Evolutionary conservation across 768 basidiomycete genomes (phyloP).

Genomic region (Lactarius hatsudake): DNA sequence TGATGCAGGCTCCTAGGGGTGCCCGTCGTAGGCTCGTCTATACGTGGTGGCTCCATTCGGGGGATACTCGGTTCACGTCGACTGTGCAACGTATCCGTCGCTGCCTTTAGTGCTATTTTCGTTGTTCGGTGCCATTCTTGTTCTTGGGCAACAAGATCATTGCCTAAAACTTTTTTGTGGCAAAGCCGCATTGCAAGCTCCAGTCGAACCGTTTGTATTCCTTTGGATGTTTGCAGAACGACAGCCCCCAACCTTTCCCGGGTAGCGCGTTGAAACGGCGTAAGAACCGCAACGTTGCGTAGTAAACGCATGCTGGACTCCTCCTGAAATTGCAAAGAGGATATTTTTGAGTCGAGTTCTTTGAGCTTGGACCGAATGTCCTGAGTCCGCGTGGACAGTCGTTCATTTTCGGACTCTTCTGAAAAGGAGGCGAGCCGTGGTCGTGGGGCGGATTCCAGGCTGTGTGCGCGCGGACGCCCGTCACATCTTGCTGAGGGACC

Average conservation of each 20-base stretch:
- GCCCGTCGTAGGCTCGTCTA: slow-evolving; percentile 26
- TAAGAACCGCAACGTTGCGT: slow-evolving; percentile 79
- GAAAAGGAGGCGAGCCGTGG: slow-evolving; percentile 23
- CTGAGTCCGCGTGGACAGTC: slow-evolving; percentile 52
- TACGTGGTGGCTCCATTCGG: slow-evolving; percentile 8
- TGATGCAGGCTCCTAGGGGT: slow-evolving; percentile 26
- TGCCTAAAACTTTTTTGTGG: slow-evolving; percentile 68
- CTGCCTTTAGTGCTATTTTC: slow-evolving; percentile 68
- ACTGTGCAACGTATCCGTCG: slow-evolving; percentile 60
- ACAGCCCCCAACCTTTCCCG: slow-evolving; percentile 67
- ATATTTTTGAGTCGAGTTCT: slow-evolving; percentile 61
- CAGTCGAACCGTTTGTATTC: slow-evolving; percentile 64
- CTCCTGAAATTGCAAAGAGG: slow-evolving; percentile 53
- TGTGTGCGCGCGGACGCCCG: slow-evolving; percentile 35
- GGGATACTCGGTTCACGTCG: slow-evolving; percentile 35
- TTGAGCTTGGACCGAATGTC: slow-evolving; percentile 59
- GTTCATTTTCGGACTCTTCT: slow-evolving; percentile 30
- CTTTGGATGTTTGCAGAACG: slow-evolving; percentile 60
- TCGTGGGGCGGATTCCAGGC: slow-evolving; percentile 33
- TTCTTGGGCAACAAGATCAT: slow-evolving; percentile 73
- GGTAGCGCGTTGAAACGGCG: slow-evolving; percentile 84
- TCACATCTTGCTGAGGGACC: slow-evolving; percentile 31
- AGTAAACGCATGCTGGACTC: slow-evolving; percentile 67
- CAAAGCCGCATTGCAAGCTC: slow-evolving; percentile 72
- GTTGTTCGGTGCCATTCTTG: slow-evolving; percentile 64